Base-by-base conservation (phyloP, 148 eudicot species). In the Fagopyrum homotropicum region DNA sequence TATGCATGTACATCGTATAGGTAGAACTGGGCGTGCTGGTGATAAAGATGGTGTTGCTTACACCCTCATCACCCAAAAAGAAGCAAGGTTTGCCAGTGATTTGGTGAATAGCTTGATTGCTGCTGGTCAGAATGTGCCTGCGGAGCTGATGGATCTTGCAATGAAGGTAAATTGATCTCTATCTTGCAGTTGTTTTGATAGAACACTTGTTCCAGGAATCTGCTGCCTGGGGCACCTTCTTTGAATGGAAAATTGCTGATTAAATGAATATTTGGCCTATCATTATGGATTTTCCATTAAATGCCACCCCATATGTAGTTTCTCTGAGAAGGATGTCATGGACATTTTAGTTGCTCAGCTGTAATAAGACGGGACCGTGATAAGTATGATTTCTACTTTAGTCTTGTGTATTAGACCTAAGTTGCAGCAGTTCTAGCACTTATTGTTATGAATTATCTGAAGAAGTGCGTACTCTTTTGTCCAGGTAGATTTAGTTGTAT, bases 1-100 rank as follows among this genome's bases (percentile, higher is more conserved):
- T 81, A 95, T 95, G 99, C 98, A 95, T 84, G 99, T 95, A 52
- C 99, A 95, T 82, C 89, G 99, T 75, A 92, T 95, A 76, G 99
- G 99, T 74, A 90, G 99, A 85, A 92, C 99, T 30, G 99, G 99
- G 51, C 94, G 99, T 84, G 99, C 99, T 68, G 99, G 99, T 74
- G 99, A 95, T 76, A 95, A 95, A 87, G 99, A 95, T 76, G 99
- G 99, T 69, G 86, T 83, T 55, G 99, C 99, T 46, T 90, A 90
- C 82, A 95, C 99, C 73, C 96, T 95, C 74, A 83, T 95, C 75
- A 95, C 97, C 40, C 98, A 84, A 15, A 95, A 88, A 83, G 99
- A 95, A 87, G 96, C 98, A 45, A 86, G 94, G 69, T 95, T 95
- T 89, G 99, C 99, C 49, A 92, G 97, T 59, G 99, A 95, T 78